phyloP scores from a whole-genome alignment of 495 filamentous ascomycete species.

The Lasiosphaeriaceae sp. region DNA sequence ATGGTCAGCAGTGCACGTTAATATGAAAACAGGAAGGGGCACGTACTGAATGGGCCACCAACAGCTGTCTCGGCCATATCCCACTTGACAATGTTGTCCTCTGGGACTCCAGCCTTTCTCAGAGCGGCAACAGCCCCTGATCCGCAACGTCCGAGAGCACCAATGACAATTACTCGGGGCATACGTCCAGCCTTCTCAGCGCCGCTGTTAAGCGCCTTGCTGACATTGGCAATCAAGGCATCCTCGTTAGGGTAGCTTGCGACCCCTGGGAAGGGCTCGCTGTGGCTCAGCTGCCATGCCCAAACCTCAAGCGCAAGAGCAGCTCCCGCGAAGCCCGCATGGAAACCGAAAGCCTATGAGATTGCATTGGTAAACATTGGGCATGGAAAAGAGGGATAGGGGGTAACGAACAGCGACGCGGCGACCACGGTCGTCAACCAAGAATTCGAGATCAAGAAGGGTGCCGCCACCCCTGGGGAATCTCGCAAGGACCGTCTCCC shows the following conservation, averaged over 20 bases:
- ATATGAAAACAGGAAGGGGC: background rate
- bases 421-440: conserved; percentile 73
- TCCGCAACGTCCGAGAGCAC: conserved; percentile 79
- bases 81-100: conserved; percentile 79
- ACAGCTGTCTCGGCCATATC: conserved; percentile 85
- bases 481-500: conserved; percentile 75
- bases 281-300: conserved; percentile 80
- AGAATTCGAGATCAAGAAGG: conserved; percentile 87
- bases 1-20: conserved; percentile 6
- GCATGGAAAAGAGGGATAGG: background rate
- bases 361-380: too few species aligned
- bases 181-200: conserved; percentile 58
- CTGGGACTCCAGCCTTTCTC: conserved; percentile 68
- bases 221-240: conserved; percentile 68
- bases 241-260: conserved; percentile 73
- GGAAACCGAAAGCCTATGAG: conserved; percentile 57
- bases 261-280: conserved; percentile 62
- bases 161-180: conserved; percentile 58
- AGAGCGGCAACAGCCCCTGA: conserved; percentile 79
- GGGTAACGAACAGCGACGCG: conserved; percentile 60
- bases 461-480: conserved; percentile 80
- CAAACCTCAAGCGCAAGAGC: conserved; percentile 81
- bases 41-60: conserved; percentile 70
- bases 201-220: conserved; percentile 64
- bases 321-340: conserved; percentile 77